These are phyloP conservation scores for Lasiosphaeria hispida DNA, from an alignment of 495 filamentous ascomycete species.

Conservation along the genomic window DNA sequence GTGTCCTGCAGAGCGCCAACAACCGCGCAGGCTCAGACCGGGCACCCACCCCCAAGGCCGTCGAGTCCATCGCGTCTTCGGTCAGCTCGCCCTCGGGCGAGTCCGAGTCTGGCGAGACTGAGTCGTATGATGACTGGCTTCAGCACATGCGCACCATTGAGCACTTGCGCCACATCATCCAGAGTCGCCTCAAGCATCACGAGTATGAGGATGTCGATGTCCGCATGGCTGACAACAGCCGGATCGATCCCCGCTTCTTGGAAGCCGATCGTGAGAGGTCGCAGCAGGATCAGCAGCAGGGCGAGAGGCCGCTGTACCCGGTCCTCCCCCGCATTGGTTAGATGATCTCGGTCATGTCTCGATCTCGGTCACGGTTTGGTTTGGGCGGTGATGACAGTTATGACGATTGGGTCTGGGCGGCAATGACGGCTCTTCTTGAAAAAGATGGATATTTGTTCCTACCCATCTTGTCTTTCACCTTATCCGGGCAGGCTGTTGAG, in stretches of 20 bases:
- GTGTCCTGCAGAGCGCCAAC: slow-evolving; percentile 75
- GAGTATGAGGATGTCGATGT: slow-evolving; percentile 55
- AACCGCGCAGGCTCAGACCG: slow-evolving; percentile 48
- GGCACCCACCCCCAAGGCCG: slow-evolving; percentile 51
- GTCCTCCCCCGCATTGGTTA: slow-evolving; percentile 15
- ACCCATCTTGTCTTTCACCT: no score
- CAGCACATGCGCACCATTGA: slow-evolving; percentile 81
- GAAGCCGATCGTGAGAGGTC: neutral
- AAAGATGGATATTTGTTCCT: neutral
- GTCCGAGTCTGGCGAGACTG: slow-evolving; percentile 43
- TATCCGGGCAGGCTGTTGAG: no score
- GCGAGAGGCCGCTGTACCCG: slow-evolving; percentile 18
- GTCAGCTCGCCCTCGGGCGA: slow-evolving; percentile 46
- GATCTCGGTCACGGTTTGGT: no score
- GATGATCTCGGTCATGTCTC: neutral
- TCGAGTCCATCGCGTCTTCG: slow-evolving; percentile 32
- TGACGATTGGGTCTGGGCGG: no score
- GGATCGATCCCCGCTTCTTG: neutral
- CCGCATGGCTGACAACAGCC: slow-evolving; percentile 20
- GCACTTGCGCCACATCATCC: slow-evolving; percentile 65
- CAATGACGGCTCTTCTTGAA: no score
- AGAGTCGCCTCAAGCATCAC: slow-evolving; percentile 58
- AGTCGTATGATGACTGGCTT: slow-evolving; percentile 72
- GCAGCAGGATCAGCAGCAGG: slow-evolving; percentile 2
- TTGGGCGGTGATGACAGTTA: no score